Conservation (phyloP, 306 rosid genomes). For the Rubus parviflorus region DNA sequence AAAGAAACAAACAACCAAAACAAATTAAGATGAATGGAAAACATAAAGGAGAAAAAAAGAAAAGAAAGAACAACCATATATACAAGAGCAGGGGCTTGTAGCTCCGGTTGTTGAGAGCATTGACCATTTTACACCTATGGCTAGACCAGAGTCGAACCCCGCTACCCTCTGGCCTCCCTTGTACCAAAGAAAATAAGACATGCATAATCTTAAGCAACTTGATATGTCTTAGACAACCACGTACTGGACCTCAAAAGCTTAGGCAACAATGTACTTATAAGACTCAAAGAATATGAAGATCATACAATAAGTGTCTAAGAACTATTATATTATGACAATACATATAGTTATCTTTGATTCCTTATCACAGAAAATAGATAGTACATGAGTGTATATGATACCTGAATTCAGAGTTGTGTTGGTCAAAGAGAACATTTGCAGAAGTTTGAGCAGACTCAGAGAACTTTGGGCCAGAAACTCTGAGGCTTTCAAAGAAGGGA, state of each 20-base stretch:
- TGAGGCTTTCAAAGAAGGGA: conserved; percentile 92
- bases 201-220: neutral
- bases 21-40: neutral
- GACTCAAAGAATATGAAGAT: neutral
- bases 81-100: neutral
- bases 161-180: neutral
- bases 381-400: conserved; percentile 6
- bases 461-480: conserved; percentile 78
- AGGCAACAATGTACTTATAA: neutral
- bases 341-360: neutral
- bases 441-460: conserved; percentile 74
- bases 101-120: neutral
- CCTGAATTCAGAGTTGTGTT: conserved; percentile 66
- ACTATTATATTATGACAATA: too few species aligned
- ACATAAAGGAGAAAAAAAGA: neutral
- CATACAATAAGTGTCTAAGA: neutral
- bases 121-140: neutral
- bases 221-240: neutral
- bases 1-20: conserved; percentile 9
- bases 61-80: neutral
- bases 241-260: neutral
- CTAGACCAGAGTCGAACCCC: neutral
- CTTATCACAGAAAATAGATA: neutral
- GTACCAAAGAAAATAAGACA: neutral
- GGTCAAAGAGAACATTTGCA: conserved; percentile 52